A percentile compares a stretch with the other conserved stretches of the same genome.
phyloP scores from a whole-genome alignment of 2,329 filamentous ascomycete genomes.

The Emmonsiellopsis sp. region DNA sequence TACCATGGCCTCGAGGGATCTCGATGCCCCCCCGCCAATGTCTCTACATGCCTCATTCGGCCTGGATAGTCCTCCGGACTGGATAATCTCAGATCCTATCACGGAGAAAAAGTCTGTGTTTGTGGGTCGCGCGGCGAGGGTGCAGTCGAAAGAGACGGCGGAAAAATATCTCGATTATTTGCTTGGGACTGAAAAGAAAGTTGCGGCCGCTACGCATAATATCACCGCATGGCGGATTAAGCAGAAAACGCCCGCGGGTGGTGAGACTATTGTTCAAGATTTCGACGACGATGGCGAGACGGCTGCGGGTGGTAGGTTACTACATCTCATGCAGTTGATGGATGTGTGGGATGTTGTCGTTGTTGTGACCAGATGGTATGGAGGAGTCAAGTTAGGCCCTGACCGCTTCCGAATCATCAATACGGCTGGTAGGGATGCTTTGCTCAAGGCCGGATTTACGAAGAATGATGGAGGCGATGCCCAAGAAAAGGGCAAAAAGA shows the following conservation, averaged over 20 bases:
- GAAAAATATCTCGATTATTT: constrained; percentile 64
- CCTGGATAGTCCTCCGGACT: constrained; percentile 44
- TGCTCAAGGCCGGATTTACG: constrained; percentile 67
- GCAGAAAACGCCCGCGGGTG: constrained; percentile 31
- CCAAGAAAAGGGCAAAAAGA: constrained; percentile 49
- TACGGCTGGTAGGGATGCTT: constrained; percentile 69
- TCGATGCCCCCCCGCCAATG: constrained; percentile 19
- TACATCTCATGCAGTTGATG: constrained; percentile 92
- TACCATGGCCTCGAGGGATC: constrained; percentile 8
- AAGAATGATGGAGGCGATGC: constrained; percentile 25
- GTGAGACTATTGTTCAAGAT: constrained; percentile 63
- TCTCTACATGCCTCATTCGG: constrained; percentile 22
- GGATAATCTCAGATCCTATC: constrained; percentile 65
- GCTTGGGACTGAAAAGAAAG: constrained; percentile 71
- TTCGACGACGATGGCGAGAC: constrained; percentile 95
- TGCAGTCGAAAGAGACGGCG: constrained; percentile 63
- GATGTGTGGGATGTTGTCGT: constrained; percentile 88
- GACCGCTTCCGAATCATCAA: constrained; percentile 89
- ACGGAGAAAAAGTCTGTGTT: constrained; percentile 84
- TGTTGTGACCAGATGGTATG: constrained; percentile 91
- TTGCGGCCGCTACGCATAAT: constrained; percentile 84
- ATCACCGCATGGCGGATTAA: constrained; percentile 85
- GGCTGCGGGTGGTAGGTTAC: constrained; percentile 73
- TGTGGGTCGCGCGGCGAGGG: constrained; percentile 64
- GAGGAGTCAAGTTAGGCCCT: constrained; percentile 79